Conservation (phyloP, 148 eudicot species). For the Chenopodium formosanum region DNA sequence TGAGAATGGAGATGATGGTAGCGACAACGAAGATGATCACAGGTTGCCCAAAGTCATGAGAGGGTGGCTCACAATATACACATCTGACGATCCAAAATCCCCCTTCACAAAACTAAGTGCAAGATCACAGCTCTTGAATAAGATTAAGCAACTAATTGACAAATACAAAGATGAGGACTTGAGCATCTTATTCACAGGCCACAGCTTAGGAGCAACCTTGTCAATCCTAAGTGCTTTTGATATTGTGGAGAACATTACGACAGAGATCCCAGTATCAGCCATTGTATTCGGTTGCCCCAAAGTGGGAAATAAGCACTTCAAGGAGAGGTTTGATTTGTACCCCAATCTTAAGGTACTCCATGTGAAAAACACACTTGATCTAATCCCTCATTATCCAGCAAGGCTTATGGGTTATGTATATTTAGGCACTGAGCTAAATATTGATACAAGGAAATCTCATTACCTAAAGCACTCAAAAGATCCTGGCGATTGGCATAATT, state of each 20-base stretch:
- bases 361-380: constrained; percentile 55
- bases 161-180: constrained; percentile 40
- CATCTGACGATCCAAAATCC: constrained; percentile 46
- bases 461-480: constrained; percentile 56
- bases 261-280: constrained; percentile 47
- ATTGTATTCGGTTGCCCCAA: constrained; percentile 70
- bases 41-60: constrained; percentile 47
- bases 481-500: constrained; percentile 73
- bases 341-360: constrained; percentile 59
- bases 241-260: constrained; percentile 54
- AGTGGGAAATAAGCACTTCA: constrained; percentile 61
- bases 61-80: constrained; percentile 61
- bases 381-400: constrained; percentile 66
- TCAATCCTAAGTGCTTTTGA: constrained; percentile 63
- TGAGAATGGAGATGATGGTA: background rate
- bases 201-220: constrained; percentile 59
- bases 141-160: constrained; percentile 33
- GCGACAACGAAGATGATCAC: constrained; percentile 23
- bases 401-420: constrained; percentile 48
- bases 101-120: constrained; percentile 53
- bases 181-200: constrained; percentile 51
- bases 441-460: constrained; percentile 62
- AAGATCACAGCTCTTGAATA: constrained; percentile 43
- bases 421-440: constrained; percentile 48
- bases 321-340: constrained; percentile 40